Evolutionary conservation across 306 rosid genomes (phyloP).

Genomic region (Cucumis cinereus): DNA sequence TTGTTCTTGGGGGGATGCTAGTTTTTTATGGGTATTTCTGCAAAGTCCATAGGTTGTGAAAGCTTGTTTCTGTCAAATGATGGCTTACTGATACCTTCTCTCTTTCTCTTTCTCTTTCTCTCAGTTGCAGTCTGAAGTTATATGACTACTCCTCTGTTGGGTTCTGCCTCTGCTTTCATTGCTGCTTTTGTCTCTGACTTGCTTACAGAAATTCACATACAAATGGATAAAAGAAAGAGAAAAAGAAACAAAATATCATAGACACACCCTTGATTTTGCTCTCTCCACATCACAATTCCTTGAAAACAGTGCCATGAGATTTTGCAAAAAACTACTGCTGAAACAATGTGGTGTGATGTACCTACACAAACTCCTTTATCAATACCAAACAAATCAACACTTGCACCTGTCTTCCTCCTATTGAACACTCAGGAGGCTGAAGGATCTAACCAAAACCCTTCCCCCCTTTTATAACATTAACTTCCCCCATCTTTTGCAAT

Average conservation of each 20-base stretch:
- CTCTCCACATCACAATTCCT: conserved; percentile 8
- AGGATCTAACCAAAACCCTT: conserved; percentile 3
- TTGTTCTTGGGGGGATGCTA: conserved; percentile 13
- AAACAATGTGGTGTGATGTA: conserved; percentile 5
- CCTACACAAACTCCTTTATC: background rate
- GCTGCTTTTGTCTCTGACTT: conserved; percentile 11
- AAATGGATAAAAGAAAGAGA: conserved; percentile 4
- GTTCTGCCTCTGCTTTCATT: conserved; percentile 2
- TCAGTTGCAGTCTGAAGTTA: conserved; percentile 2
- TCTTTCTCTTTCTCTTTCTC: conserved; percentile 10
- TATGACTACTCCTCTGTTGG: background rate
- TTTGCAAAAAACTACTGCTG: background rate
- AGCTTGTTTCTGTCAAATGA: conserved; percentile 41
- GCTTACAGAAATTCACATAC: conserved; percentile 9
- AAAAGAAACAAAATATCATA: background rate
- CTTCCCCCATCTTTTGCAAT: background rate
- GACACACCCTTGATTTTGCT: conserved; percentile 8
- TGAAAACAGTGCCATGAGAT: conserved; percentile 10
- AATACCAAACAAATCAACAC: background rate
- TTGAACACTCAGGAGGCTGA: background rate
- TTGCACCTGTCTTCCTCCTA: background rate
- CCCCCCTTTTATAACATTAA: background rate
- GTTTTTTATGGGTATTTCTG: conserved; percentile 17
- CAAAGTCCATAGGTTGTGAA: conserved; percentile 23
- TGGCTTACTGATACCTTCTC: conserved; percentile 26